Evolutionary conservation across 257 asterid genomes (phyloP).

Genomic region (Solanum gandarillasii): DNA sequence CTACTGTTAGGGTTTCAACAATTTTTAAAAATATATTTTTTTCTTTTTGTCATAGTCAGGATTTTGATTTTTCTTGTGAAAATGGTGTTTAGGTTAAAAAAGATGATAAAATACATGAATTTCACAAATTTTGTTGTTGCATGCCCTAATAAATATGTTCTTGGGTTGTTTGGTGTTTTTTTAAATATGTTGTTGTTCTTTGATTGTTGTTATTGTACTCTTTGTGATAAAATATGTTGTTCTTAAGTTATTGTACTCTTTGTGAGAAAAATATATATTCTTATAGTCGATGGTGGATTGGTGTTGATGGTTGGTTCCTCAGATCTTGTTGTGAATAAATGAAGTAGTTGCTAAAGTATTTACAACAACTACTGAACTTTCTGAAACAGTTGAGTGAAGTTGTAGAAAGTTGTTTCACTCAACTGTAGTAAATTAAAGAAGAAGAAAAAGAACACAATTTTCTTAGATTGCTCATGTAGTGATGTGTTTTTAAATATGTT

Average conservation of each 20-base stretch:
- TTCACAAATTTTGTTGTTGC: too few relatives aligned
- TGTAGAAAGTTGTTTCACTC: neutral
- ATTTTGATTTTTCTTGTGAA: too few relatives aligned
- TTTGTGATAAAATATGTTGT: neutral
- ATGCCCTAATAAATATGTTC: too few relatives aligned
- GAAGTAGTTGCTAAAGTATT: neutral
- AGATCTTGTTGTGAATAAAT: neutral
- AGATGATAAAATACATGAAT: too few relatives aligned
- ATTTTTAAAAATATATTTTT: too few relatives aligned
- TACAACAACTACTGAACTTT: neutral
- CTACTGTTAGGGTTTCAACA: too few relatives aligned
- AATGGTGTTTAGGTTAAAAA: too few relatives aligned
- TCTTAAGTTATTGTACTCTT: too few relatives aligned
- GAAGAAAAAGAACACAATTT: neutral
- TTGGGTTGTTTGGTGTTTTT: too few relatives aligned
- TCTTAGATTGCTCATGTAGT: neutral
- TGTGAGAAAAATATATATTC: neutral
- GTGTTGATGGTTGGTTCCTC: neutral
- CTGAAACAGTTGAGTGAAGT: neutral
- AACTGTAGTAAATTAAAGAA: neutral
- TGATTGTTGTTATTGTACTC: neutral
- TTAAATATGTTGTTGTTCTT: too few relatives aligned
- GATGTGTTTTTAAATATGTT: neutral
- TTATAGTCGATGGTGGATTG: neutral
- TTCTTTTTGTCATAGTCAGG: too few relatives aligned